Conservation (phyloP, 2,329 filamentous ascomycete species). For the Pseudogymnoascus sp. region DNA sequence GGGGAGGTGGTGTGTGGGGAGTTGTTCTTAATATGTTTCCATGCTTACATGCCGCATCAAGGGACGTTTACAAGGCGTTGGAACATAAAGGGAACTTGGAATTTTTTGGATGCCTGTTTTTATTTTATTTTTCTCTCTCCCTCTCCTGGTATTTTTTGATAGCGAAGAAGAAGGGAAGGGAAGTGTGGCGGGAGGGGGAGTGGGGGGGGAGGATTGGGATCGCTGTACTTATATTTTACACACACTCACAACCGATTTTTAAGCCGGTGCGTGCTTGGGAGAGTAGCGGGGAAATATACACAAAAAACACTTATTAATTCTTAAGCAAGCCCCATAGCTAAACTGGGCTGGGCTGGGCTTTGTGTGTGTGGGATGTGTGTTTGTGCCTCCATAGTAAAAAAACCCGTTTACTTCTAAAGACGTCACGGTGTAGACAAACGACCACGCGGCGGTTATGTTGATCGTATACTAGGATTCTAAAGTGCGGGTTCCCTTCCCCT, state of each 20-base stretch:
- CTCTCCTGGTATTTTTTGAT: background rate
- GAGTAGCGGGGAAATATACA: background rate
- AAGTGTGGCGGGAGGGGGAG: background rate
- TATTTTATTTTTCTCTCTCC: background rate
- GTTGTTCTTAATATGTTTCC: conserved; percentile 7
- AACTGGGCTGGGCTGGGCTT: too few species aligned
- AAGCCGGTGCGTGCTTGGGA: background rate
- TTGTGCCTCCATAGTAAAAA: too few species aligned
- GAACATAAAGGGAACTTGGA: background rate
- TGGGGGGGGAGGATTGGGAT: background rate
- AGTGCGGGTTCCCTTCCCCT: background rate
- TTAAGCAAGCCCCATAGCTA: too few species aligned
- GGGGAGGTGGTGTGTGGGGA: background rate
- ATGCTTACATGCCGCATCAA: conserved; percentile 6
- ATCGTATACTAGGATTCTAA: background rate
- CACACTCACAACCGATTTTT: too few species aligned
- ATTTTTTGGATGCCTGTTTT: background rate
- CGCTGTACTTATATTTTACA: background rate
- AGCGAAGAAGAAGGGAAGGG: background rate
- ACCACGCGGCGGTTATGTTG: too few species aligned
- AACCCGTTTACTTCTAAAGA: too few species aligned
- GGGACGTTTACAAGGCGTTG: conserved; percentile 5
- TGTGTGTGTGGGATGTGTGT: too few species aligned
- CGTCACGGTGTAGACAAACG: too few species aligned
- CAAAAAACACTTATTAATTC: background rate